phyloP scores from a whole-genome alignment of 179 eudicot species.

The Amaranthus tricolor region DNA sequence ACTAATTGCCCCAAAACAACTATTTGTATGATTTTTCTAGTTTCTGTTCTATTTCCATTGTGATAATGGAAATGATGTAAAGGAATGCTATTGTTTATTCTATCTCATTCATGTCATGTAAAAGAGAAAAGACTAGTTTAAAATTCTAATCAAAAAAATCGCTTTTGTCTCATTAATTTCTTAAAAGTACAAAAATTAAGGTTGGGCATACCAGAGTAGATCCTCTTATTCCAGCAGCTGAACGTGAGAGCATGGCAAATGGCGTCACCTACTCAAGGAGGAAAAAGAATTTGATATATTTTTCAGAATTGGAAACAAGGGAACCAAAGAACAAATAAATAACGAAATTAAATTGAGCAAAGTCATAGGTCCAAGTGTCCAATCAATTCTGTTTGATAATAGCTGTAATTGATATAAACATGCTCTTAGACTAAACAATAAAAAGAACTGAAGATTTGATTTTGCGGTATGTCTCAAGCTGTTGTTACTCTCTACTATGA shows the following conservation, averaged over 20 bases:
- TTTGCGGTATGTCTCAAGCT: background rate
- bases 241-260: constrained; percentile 93
- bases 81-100: too few relatives aligned
- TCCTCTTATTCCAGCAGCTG: constrained; percentile 97
- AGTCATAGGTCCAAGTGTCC: too few relatives aligned
- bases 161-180: background rate
- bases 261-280: constrained; percentile 67
- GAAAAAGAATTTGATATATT: constrained; percentile 3
- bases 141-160: background rate
- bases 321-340: background rate
- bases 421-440: background rate
- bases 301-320: background rate
- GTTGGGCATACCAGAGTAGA: constrained; percentile 75
- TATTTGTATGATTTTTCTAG: background rate
- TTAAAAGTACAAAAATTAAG: background rate
- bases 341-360: too few relatives aligned
- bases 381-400: too few relatives aligned
- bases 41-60: background rate
- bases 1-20: background rate
- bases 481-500: background rate
- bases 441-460: background rate
- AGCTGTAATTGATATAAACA: background rate
- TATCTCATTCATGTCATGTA: background rate
- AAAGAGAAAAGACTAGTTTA: background rate
- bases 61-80: too few relatives aligned